Conservation (phyloP, 2,329 filamentous ascomycete species). For the Aureobasidium mangrovei region DNA sequence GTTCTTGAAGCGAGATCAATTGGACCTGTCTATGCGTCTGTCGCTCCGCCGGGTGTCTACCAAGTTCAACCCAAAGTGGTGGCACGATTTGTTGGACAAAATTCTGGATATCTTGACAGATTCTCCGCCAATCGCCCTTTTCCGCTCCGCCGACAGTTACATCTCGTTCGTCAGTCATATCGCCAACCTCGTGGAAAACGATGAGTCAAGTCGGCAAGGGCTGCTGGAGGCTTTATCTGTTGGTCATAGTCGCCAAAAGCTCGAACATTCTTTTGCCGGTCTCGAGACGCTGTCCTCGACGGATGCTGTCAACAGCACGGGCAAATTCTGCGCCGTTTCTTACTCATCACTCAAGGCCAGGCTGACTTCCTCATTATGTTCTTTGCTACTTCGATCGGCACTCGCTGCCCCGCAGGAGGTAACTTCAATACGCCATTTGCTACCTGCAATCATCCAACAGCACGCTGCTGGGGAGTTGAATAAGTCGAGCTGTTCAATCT, state of each 20-base stretch:
- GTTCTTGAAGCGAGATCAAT: background rate
- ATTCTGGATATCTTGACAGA: constrained; percentile 1
- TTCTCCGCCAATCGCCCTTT: background rate
- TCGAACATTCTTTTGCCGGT: background rate
- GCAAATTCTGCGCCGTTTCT: constrained; percentile 1
- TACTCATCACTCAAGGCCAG: background rate
- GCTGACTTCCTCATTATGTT: constrained; percentile 8
- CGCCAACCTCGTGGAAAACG: constrained; percentile 1
- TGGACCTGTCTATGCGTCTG: constrained; percentile 13
- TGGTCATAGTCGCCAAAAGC: background rate
- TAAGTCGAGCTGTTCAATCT: background rate
- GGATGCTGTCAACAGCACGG: background rate
- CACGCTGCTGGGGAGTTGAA: constrained; percentile 15
- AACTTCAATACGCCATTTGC: constrained; percentile 1
- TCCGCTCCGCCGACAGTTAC: constrained; percentile 1
- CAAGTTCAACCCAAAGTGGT: constrained; percentile 1
- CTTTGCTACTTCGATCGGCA: constrained; percentile 13
- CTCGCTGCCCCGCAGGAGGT: constrained; percentile 10
- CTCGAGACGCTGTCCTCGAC: background rate
- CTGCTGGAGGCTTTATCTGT: background rate
- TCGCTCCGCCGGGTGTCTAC: constrained; percentile 1
- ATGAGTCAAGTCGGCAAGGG: background rate
- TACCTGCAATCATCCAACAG: constrained; percentile 9
- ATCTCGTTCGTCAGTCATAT: background rate
- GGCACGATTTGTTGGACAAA: background rate